phyloP scores from a whole-genome alignment of 495 filamentous ascomycete species.

The Penicillium steckii region DNA sequence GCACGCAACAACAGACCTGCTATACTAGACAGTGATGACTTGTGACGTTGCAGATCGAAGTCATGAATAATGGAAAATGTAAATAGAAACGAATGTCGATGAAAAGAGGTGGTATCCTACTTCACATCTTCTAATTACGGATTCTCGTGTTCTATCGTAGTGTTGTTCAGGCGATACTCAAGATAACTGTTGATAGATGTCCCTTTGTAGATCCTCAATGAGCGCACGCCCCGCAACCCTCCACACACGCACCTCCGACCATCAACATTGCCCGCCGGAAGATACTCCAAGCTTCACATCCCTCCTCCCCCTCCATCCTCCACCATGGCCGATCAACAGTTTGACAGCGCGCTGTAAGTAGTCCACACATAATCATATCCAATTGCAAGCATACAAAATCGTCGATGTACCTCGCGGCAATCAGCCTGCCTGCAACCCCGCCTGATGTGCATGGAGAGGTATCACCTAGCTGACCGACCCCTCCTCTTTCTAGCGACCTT shows the following conservation, averaged over 20 bases:
- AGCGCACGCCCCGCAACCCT: slow-evolving; percentile 18
- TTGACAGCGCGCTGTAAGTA: slow-evolving; percentile 64
- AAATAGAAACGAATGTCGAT: slow-evolving; percentile 1
- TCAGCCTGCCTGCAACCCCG: slow-evolving; percentile 25
- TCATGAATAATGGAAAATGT: not conserved
- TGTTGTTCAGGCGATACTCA: too few relatives aligned
- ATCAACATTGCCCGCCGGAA: slow-evolving; percentile 27
- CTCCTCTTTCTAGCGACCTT: slow-evolving; percentile 68
- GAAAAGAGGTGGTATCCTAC: not conserved
- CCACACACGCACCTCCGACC: slow-evolving; percentile 36
- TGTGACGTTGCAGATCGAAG: not conserved
- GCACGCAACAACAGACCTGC: slow-evolving; percentile 1
- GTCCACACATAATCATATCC: not conserved
- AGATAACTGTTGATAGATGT: not conserved
- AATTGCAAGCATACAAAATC: not conserved
- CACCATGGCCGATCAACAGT: slow-evolving; percentile 56
- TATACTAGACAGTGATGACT: slow-evolving; percentile 17
- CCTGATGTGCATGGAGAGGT: slow-evolving; percentile 18
- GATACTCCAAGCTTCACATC: slow-evolving; percentile 15
- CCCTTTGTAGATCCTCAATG: not conserved
- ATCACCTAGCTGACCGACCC: slow-evolving; percentile 24
- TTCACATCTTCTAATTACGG: too few relatives aligned
- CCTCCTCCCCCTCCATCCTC: slow-evolving; percentile 10
- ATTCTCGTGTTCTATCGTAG: too few relatives aligned
- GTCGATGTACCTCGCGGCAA: not conserved